Evolutionary conservation across 306 rosid species (phyloP).

Genomic region (Rosa chinensis): DNA sequence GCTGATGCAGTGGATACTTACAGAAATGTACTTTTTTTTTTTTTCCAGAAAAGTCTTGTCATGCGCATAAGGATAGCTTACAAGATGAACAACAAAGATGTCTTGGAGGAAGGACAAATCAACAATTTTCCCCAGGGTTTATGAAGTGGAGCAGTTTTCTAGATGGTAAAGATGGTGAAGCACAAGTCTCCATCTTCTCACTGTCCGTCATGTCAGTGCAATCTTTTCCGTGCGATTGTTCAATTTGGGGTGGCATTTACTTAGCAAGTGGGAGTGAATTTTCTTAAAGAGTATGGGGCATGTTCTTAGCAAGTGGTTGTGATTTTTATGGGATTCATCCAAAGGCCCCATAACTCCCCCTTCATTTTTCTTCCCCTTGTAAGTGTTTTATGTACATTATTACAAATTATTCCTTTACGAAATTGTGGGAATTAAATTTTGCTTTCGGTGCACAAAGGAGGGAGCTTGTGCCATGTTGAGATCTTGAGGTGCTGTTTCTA

Average conservation of each 20-base stretch:
- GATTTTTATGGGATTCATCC: constrained; percentile 41
- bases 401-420: constrained; percentile 48
- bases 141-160: constrained; percentile 42
- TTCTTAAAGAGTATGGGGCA: background rate
- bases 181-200: constrained; percentile 31
- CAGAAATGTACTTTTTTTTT: constrained; percentile 10
- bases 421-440: constrained; percentile 66
- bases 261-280: constrained; percentile 42
- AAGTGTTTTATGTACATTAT: constrained; percentile 71
- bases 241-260: constrained; percentile 36
- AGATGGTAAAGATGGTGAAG: constrained; percentile 19
- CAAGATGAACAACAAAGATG: constrained; percentile 78
- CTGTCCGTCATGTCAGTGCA: constrained; percentile 30
- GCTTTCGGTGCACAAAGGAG: constrained; percentile 41
- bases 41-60: constrained; percentile 84
- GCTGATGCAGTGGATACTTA: constrained; percentile 26
- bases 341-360: constrained; percentile 39
- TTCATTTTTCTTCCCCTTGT: constrained; percentile 26
- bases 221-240: constrained; percentile 33
- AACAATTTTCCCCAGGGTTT: constrained; percentile 77
- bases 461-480: constrained; percentile 46
- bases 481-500: constrained; percentile 45
- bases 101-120: constrained; percentile 91
- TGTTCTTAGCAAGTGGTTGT: constrained; percentile 39
- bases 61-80: constrained; percentile 97